Evolutionary conservation across 202 grass and related monocot species (phyloP).

Genomic region (Saccharum hybrid): DNA sequence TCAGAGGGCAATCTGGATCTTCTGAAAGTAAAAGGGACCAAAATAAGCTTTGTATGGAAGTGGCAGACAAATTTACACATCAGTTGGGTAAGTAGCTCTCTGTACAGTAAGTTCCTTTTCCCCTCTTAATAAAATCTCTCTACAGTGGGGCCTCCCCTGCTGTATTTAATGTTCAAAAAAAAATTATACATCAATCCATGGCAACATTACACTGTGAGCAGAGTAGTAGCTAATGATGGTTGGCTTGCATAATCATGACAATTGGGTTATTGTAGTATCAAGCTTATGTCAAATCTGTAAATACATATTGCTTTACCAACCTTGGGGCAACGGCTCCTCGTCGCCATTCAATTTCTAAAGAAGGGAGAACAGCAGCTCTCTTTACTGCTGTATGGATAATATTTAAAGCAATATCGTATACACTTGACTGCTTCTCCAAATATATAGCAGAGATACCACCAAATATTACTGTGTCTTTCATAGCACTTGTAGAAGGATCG

Average conservation of each 20-base stretch:
- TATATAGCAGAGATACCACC: slow-evolving; percentile 62
- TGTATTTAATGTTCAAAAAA: background rate
- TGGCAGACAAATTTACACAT: background rate
- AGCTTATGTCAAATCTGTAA: slow-evolving; percentile 39
- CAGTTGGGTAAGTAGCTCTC: background rate
- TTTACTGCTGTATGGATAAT: slow-evolving; percentile 75
- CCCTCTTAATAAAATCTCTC: background rate
- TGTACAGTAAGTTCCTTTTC: background rate
- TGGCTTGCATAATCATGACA: slow-evolving; percentile 20
- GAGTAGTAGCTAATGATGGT: slow-evolving; percentile 23
- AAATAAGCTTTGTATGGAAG: background rate
- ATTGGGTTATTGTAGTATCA: slow-evolving; percentile 6
- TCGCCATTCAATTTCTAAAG: slow-evolving; percentile 88
- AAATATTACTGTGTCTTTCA: slow-evolving; percentile 63
- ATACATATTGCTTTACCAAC: slow-evolving; percentile 51
- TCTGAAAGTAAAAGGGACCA: background rate
- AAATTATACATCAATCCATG: background rate
- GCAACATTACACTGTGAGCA: slow-evolving; percentile 2
- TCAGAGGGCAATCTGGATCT: slow-evolving; percentile 12
- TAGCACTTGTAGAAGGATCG: slow-evolving; percentile 64
- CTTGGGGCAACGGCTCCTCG: slow-evolving; percentile 74
- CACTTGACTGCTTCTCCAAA: slow-evolving; percentile 69
- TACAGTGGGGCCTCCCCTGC: background rate
- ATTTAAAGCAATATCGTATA: slow-evolving; percentile 68
- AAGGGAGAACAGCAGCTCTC: slow-evolving; percentile 79